Conservation (phyloP, 1,284 basidiomycete species). For the Cutaneotrichosporon dermatis region DNA sequence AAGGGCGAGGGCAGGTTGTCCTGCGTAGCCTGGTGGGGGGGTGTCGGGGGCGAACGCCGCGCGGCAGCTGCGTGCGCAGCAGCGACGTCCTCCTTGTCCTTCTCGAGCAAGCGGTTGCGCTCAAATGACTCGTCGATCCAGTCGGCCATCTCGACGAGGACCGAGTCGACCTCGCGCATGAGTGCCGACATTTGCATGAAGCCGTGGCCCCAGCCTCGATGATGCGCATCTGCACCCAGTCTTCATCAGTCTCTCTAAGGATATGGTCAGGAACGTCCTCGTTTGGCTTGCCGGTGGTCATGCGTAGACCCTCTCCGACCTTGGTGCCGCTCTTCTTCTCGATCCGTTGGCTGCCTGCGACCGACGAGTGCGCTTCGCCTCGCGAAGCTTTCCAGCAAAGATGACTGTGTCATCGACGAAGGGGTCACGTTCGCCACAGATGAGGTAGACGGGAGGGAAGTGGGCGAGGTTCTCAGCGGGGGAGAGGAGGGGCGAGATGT, state of each 20-base stretch:
- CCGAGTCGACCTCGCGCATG: constrained; percentile 68
- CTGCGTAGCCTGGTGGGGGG: neutral
- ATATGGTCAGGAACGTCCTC: constrained; percentile 48
- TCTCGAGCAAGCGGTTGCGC: constrained; percentile 29
- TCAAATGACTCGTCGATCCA: constrained; percentile 84
- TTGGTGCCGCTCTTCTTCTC: constrained; percentile 12
- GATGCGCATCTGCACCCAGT: constrained; percentile 91
- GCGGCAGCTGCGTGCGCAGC: constrained; percentile 24
- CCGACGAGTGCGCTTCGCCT: constrained; percentile 80
- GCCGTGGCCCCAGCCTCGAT: constrained; percentile 87
- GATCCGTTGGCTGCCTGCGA: constrained; percentile 50
- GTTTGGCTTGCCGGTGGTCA: constrained; percentile 38
- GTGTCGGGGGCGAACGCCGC: constrained; percentile 18
- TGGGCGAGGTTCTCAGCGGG: constrained; percentile 77
- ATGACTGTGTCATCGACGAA: constrained; percentile 93
- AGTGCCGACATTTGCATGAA: constrained; percentile 90
- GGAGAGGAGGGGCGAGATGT: constrained; percentile 87
- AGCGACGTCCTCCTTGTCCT: constrained; percentile 31
- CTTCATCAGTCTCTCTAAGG: constrained; percentile 71
- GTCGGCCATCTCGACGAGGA: constrained; percentile 82
- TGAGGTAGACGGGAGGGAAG: constrained; percentile 87
- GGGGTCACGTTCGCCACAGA: constrained; percentile 93
- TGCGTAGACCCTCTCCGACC: constrained; percentile 51
- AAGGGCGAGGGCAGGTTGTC: constrained; percentile 14
- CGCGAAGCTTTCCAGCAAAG: constrained; percentile 84